Evolutionary conservation across 768 basidiomycete genomes (phyloP), one percentile per base, ranked within the genome.

Genomic region (Mycena galericulata): DNA sequence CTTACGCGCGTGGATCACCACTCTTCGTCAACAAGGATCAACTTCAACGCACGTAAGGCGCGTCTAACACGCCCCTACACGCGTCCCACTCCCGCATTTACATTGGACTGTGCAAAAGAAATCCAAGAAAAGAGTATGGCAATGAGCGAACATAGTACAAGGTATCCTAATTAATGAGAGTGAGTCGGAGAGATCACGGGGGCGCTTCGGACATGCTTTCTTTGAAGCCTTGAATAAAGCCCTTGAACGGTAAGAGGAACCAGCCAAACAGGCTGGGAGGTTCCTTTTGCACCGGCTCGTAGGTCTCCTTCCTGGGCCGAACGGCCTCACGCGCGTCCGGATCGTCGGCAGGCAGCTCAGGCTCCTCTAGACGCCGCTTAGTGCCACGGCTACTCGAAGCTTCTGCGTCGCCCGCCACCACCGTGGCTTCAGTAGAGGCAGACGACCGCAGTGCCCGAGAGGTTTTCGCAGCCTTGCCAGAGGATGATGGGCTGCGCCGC

Each of bases 201-300:
- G 68, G 57, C 51, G 68, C 34, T 55, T 65, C 68, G 14, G 62
- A 15, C 70, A 90, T 77, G 73, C 88, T 88, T 78, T 91, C 89
- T 71, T 86, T 86, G 79, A 92, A 91, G 22, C 90, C 91, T 69
- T 87, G 85, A 61, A 89, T 82, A 75, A 92, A 91, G 8, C 88
- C 87, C 74, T 86, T 84, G 77, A 91, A 82, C 7, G 91, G 90
- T 43, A 87, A 79, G 76, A 87, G 78, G 73, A 92, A 82, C 90
- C 88, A 91, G 36, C 86, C 87, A 59, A 89, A 74, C 36, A 84
- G 69, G 47, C 81, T 80, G n/a, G 87, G 85, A 8, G 81, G 75
- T 30, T 88, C 86, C 67, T 75, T 80, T 65, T 79, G 75, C 4
- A 87, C 82, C 0, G 83, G 80, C 46, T 77, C 74, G 76, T 87